Percentiles rank a stretch among this genome's conserved stretches.
These are phyloP conservation scores for Carnegiea gigantea DNA, from an alignment of 179 eudicot species.

Conservation along the genomic window DNA sequence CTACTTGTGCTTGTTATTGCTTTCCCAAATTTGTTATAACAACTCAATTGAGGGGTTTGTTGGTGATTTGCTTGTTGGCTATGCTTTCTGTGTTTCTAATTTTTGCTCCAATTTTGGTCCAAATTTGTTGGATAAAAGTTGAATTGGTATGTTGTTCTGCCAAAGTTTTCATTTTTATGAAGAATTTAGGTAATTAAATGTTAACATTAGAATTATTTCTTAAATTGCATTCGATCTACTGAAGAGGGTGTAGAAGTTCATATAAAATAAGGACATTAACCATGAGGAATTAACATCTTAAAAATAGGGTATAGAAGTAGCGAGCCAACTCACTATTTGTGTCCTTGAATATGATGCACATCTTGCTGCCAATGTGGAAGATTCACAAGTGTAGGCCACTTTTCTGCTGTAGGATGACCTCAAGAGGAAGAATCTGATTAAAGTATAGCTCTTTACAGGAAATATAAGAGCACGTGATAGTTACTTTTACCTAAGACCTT, in stretches of 20 bases:
- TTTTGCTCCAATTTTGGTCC: background rate
- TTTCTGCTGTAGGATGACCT: conserved; percentile 98
- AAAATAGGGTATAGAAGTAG: conserved; percentile 1
- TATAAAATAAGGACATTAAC: background rate
- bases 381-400: conserved; percentile 89
- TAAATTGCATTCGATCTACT: background rate
- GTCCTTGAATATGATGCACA: conserved; percentile 78
- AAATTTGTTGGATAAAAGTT: background rate
- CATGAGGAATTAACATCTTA: background rate
- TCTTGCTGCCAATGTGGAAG: conserved; percentile 97
- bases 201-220: background rate
- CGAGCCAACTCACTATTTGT: conserved; percentile 63
- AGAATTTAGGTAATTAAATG: no score
- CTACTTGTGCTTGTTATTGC: no score
- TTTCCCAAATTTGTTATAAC: no score
- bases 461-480: conserved; percentile 2
- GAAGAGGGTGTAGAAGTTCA: background rate
- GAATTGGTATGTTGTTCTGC: background rate
- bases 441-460: conserved; percentile 18
- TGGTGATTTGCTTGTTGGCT: no score
- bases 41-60: no score
- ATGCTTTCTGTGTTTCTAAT: background rate
- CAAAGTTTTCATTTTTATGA: background rate
- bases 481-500: conserved; percentile 82
- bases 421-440: conserved; percentile 17